Conservation (phyloP, 139 green algal species). For the Tetraselmis chui region DNA sequence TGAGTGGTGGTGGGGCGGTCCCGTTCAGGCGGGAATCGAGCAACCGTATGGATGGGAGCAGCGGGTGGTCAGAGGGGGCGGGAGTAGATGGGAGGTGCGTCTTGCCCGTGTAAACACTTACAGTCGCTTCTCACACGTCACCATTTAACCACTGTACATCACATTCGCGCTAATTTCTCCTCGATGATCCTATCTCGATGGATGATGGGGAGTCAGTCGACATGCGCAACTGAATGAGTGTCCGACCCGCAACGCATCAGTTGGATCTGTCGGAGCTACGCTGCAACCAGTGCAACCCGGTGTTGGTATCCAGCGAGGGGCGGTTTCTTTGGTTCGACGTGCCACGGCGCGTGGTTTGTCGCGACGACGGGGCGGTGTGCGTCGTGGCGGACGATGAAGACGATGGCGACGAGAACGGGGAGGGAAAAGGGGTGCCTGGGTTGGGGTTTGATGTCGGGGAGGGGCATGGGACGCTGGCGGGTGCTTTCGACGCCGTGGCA, state of each 20-base stretch:
- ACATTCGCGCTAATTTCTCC: background rate
- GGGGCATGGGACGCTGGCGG: background rate
- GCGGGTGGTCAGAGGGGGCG: background rate
- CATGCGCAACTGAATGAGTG: no score
- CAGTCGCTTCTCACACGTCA: no score
- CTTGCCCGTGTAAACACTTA: no score
- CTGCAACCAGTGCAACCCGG: conserved; percentile 9
- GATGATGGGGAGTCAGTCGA: no score
- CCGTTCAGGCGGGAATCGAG: background rate
- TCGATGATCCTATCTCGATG: no score
- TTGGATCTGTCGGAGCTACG: background rate
- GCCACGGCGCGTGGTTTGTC: background rate
- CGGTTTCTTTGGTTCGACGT: background rate
- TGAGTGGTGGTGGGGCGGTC: background rate
- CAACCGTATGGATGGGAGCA: background rate
- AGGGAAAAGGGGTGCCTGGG: no score
- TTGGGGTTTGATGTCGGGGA: background rate
- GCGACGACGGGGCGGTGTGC: background rate
- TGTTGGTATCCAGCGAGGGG: conserved; percentile 3
- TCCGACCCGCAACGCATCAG: background rate
- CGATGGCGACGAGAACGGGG: no score
- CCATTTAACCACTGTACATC: background rate
- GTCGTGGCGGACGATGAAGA: background rate
- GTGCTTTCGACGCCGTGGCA: background rate
- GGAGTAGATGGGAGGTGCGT: background rate